A percentile compares a stretch with the other conserved stretches of the same genome.
Evolutionary conservation across 2,329 filamentous ascomycete species (phyloP).

Genomic region (Ascocoryne sarcoides): DNA sequence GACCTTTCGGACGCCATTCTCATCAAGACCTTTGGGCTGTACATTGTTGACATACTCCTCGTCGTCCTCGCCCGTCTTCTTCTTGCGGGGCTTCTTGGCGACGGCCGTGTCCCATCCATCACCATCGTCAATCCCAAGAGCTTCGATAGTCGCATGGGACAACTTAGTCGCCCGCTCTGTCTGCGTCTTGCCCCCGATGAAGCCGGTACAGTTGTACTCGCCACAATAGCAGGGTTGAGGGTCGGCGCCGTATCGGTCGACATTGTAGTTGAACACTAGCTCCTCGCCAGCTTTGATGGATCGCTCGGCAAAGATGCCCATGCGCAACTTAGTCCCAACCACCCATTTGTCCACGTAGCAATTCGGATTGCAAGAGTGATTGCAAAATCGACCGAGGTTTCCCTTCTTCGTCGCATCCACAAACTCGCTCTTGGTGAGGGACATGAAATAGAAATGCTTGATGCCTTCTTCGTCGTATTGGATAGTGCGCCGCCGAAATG

Average conservation of each 20-base stretch:
- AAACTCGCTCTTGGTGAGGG: constrained; percentile 89
- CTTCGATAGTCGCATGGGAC: constrained; percentile 81
- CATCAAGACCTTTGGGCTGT: constrained; percentile 68
- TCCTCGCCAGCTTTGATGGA: constrained; percentile 83
- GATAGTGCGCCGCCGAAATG: constrained; percentile 81
- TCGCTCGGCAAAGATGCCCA: constrained; percentile 95
- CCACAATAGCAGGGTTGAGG: constrained; percentile 96
- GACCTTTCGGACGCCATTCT: constrained; percentile 81
- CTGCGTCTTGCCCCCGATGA: constrained; percentile 95
- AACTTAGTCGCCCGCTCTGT: constrained; percentile 92
- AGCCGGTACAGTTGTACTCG: constrained; percentile 89
- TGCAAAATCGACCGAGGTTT: constrained; percentile 94
- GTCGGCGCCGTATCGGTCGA: constrained; percentile 93
- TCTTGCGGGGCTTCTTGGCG: constrained; percentile 83
- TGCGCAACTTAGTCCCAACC: constrained; percentile 90
- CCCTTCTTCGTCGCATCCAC: constrained; percentile 96
- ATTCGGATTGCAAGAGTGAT: constrained; percentile 97
- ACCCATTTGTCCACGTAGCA: constrained; percentile 99
- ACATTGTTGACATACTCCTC: constrained; percentile 93
- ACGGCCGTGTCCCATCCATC: constrained; percentile 89
- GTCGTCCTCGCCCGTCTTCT: constrained; percentile 84
- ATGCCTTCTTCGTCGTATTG: constrained; percentile 95
- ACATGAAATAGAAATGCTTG: constrained; percentile 99
- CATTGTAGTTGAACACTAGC: constrained; percentile 98
- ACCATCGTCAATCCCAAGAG: constrained; percentile 85